These are phyloP conservation scores for Tolypocladium sp. DNA, from an alignment of 2,329 filamentous ascomycete genomes.

Conservation along the genomic window DNA sequence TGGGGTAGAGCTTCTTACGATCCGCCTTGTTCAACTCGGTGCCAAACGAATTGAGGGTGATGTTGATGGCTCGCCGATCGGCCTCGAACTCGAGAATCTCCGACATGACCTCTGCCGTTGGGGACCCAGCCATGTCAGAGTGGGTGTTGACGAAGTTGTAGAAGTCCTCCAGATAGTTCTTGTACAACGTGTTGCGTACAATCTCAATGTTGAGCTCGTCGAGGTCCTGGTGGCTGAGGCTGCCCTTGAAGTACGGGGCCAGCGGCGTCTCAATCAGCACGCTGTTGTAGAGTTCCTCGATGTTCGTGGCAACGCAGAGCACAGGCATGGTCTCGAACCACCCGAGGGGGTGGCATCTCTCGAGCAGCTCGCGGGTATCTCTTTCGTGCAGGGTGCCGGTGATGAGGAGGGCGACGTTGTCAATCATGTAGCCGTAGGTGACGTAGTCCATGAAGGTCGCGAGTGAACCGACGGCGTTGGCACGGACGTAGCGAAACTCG, in stretches of 20 bases:
- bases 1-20: slow-evolving; percentile 91
- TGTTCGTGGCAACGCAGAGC: slow-evolving; percentile 94
- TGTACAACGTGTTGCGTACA: slow-evolving; percentile 95
- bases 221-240: slow-evolving; percentile 88
- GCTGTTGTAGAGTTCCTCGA: slow-evolving; percentile 97
- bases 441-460: slow-evolving; percentile 96
- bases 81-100: slow-evolving; percentile 96
- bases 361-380: slow-evolving; percentile 89
- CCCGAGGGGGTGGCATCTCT: slow-evolving; percentile 90
- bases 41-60: slow-evolving; percentile 96
- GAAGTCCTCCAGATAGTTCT: slow-evolving; percentile 99
- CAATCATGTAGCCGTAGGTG: slow-evolving; percentile 99
- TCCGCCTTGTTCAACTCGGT: slow-evolving; percentile 92
- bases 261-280: slow-evolving; percentile 95
- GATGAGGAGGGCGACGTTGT: slow-evolving; percentile 96
- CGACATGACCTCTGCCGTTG: slow-evolving; percentile 89
- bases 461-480: slow-evolving; percentile 83
- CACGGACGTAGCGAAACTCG: slow-evolving; percentile 93
- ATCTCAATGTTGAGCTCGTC: slow-evolving; percentile 99
- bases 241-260: slow-evolving; percentile 95
- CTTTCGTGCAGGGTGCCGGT: slow-evolving; percentile 96
- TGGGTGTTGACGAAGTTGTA: slow-evolving; percentile 88
- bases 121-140: slow-evolving; percentile 76
- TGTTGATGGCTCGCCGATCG: slow-evolving; percentile 94
- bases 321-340: slow-evolving; percentile 99